Evolutionary conservation across 1,284 basidiomycete species (phyloP).

Genomic region (Malassezia japonica): DNA sequence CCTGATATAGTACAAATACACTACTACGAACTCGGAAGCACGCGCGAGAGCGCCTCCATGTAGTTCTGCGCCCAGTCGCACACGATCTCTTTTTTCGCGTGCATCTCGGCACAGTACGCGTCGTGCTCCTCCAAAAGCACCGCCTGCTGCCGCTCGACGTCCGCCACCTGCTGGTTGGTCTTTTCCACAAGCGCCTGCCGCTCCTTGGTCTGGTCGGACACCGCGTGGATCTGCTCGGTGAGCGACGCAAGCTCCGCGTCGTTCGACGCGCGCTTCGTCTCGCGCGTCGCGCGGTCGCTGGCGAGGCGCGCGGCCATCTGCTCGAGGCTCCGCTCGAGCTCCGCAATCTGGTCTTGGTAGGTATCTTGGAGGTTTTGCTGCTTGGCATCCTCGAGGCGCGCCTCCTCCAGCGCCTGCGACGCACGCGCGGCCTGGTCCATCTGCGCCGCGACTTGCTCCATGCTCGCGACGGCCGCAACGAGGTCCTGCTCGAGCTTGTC

Average conservation of each 20-base stretch:
- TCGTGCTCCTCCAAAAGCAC: slow-evolving; percentile 12
- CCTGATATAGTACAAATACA: slow-evolving; percentile 11
- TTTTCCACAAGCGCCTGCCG: slow-evolving; percentile 11
- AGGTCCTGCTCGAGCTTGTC: slow-evolving; percentile 22
- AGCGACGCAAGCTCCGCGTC: slow-evolving; percentile 13
- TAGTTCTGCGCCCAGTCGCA: slow-evolving; percentile 8
- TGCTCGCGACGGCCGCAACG: slow-evolving; percentile 21
- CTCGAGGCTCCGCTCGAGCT: slow-evolving; percentile 20
- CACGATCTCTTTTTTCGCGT: slow-evolving; percentile 15
- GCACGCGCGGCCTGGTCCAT: slow-evolving; percentile 19
- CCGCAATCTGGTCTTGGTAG: slow-evolving; percentile 25
- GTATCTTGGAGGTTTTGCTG: no score
- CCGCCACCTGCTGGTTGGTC: slow-evolving; percentile 2
- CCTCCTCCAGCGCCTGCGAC: slow-evolving; percentile 15
- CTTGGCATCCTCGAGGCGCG: slow-evolving; percentile 7
- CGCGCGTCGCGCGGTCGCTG: no score
- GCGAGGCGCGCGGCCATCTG: no score
- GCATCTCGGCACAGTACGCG: slow-evolving; percentile 12
- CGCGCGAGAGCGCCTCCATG: slow-evolving; percentile 17
- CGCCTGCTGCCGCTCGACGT: slow-evolving; percentile 14
- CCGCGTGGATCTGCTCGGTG: slow-evolving; percentile 5
- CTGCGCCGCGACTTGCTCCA: slow-evolving; percentile 34
- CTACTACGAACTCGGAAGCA: slow-evolving; percentile 7
- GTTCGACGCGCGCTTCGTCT: not conserved
- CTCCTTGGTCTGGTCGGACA: slow-evolving; percentile 13